Evolutionary conservation across 208 protist genomes (phyloP), one percentile per base, ranked within the genome.

Genomic region (Crithidia mellificae): DNA sequence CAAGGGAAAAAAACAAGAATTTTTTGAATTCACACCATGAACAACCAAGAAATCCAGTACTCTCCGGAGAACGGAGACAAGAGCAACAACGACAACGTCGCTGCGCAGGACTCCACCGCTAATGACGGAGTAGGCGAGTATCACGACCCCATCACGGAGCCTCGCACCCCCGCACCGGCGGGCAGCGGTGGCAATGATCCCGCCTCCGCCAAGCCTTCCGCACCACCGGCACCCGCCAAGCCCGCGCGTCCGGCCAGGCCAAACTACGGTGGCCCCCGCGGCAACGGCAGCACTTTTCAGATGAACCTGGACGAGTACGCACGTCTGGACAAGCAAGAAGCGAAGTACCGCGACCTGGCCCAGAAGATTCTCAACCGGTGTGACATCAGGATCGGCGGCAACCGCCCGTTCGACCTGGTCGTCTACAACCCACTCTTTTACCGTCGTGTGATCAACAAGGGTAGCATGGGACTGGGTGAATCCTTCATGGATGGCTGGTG

Each of bases 401-500:
- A 75, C 27, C 36, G 57, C 12, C 82, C 82, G 19, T 83, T 53
- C 53, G 82, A 88, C 47, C 61, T 88, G 24, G 63, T 75, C 17
- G 68, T 88, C 27, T 57, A 88, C 72, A 68, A 88, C 67, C 82
- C 82, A 0, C 44, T 74, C 15, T 27, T 79, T 15, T 85, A 53
- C 70, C 78, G 71, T 1, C 74, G 70, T 38, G 80, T 88, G 17
- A 74, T 88, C 29, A 39, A 69, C n/a, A 79, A 83, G 11, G 82
- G 82, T 47, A 85, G 68, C n/a, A 5, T 88, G 9, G 82, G 78
- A 15, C 73, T 88, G 1, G 82, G 82, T 24, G 79, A 84, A 62
- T 47, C 77, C 24, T 88, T 78, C 62, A 84, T 88, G 78, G 78
- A 88, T 19, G 82, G 82, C 43, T 85, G 78, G 82, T 88, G 82